Evolutionary conservation across 2,329 filamentous ascomycete genomes (phyloP).

Genomic region (Pezicula rhizophila): DNA sequence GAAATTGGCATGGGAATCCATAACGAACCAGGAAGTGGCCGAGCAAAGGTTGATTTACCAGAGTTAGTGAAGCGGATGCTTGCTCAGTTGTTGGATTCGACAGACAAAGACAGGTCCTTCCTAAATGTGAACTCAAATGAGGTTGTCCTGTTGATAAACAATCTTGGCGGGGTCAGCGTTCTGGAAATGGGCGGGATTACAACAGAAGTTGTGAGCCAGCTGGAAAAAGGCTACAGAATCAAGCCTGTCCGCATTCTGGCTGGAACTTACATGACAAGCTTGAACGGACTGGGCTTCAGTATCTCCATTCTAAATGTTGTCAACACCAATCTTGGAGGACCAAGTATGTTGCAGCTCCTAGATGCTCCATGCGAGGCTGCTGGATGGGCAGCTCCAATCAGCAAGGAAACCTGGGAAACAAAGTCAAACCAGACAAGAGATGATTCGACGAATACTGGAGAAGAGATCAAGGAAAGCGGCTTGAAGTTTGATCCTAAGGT

Average conservation of each 20-base stretch:
- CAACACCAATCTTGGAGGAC: constrained; percentile 39
- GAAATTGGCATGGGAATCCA: constrained; percentile 71
- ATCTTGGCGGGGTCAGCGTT: constrained; percentile 61
- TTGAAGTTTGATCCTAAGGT: constrained; percentile 24
- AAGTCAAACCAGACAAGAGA: constrained; percentile 31
- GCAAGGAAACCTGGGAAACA: constrained; percentile 51
- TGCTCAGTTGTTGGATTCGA: constrained; percentile 53
- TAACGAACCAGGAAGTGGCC: constrained; percentile 53
- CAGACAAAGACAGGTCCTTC: constrained; percentile 59
- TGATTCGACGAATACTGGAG: constrained; percentile 15
- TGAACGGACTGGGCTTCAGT: constrained; percentile 68
- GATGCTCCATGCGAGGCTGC: constrained; percentile 62
- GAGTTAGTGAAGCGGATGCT: constrained; percentile 56
- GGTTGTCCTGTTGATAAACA: constrained; percentile 62
- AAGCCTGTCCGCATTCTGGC: constrained; percentile 55
- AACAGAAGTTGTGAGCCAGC: constrained; percentile 57
- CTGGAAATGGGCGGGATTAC: constrained; percentile 63
- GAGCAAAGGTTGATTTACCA: constrained; percentile 40
- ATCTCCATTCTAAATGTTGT: constrained; percentile 58
- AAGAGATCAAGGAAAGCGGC: constrained; percentile 28
- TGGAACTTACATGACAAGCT: constrained; percentile 65
- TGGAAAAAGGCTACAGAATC: constrained; percentile 52
- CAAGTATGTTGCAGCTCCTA: constrained; percentile 57
- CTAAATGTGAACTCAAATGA: constrained; percentile 53
- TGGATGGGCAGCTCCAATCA: constrained; percentile 60